These are phyloP conservation scores for Aspergillus felis DNA, from an alignment of 2,329 filamentous ascomycete species.

Conservation along the genomic window DNA sequence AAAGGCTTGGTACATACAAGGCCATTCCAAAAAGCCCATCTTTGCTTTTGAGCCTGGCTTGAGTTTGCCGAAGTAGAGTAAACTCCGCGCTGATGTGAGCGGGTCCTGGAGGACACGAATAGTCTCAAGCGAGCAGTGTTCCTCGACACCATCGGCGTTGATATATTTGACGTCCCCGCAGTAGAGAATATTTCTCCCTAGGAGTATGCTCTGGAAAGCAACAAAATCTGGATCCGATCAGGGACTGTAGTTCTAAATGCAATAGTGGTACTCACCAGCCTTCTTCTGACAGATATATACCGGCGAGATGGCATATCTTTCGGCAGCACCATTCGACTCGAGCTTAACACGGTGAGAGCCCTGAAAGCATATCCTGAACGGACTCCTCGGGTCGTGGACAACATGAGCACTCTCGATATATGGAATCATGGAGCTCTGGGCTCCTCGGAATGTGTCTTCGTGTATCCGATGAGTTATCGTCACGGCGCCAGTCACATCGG, in stretches of 20 bases:
- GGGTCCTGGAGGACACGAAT: neutral
- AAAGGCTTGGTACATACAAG: neutral
- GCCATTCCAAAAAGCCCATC: neutral
- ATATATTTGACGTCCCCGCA: neutral
- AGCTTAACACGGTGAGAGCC: neutral
- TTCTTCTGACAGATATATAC: neutral
- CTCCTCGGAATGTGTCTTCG: neutral
- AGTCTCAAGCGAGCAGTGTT: neutral
- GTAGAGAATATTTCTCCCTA: neutral
- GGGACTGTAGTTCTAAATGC: neutral
- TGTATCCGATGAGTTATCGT: neutral
- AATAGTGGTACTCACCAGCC: neutral
- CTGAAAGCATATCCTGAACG: neutral
- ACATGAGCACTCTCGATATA: neutral
- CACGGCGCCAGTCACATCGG: neutral
- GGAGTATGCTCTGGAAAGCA: neutral
- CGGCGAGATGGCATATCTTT: neutral
- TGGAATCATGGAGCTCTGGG: neutral
- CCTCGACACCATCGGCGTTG: neutral
- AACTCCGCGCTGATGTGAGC: neutral
- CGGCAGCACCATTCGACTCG: neutral
- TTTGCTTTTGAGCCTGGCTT: neutral
- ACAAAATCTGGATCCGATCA: neutral
- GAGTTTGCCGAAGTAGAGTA: neutral
- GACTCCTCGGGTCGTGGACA: neutral